Evolutionary conservation across 768 basidiomycete genomes (phyloP), one percentile per base, ranked within the genome.

Genomic region (Russula abietina): DNA sequence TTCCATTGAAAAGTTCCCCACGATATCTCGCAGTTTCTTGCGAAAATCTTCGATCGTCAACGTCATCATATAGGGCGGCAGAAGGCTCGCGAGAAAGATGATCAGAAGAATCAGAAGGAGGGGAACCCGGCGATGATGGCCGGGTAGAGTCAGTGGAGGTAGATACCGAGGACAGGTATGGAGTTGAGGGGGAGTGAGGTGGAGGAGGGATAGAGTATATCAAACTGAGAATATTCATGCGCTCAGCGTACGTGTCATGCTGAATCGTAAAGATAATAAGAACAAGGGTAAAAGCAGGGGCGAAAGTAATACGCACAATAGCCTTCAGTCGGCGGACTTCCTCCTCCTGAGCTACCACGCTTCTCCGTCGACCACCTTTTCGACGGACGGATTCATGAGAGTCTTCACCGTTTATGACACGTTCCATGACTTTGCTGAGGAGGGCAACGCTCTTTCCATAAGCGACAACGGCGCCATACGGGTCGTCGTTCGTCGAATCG

Each of bases 161-260:
- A 33, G 79, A 79, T n/a, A 71, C 58, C 16, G 73, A 72, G 51
- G 76, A 74, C 45, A 78, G 72, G 72, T 82, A 83, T 55, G 79
- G 69, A 8, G 82, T 79, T 17, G 83, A 73, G 30, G 83, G 81
- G 12, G 88, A 80, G 70, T 88, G 83, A 24, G 87, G 87, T 49
- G 84, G 81, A 49, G 88, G 81, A 28, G 89, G 89, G 73, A 93
- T 91, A 73, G 85, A 88, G 77, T 93, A 93, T 65, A 93, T 92
- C 67, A 91, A 80, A 69, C 89, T 90, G 59, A 96, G 81, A 70
- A 95, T 93, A 70, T 90, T 89, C 88, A 96, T 93, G 56, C 93
- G 84, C 74, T 96, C 91, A 62, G 90, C 91, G 73, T 96, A 96
- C 10, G 93, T 95, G 74, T 96, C 93, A 71, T 95, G 93, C 93